These are phyloP conservation scores for Metrosideros polymorpha DNA, from an alignment of 441 rosid genomes.

Conservation along the genomic window DNA sequence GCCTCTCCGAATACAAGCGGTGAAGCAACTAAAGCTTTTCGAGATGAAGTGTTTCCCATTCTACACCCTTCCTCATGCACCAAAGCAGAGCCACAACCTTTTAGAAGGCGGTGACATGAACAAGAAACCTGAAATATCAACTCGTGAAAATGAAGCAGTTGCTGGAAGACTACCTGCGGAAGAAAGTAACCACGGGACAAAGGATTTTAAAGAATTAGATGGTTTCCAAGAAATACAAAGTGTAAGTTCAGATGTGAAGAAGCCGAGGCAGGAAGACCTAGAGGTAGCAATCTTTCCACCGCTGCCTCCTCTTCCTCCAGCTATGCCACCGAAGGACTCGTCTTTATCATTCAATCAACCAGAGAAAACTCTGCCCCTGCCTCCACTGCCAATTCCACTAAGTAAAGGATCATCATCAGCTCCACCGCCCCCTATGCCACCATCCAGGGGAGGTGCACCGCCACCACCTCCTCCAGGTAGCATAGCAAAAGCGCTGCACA, in stretches of 20 bases:
- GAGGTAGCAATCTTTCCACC: background rate
- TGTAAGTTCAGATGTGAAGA: background rate
- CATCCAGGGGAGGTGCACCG: background rate
- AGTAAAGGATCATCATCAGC: background rate
- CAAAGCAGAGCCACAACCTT: background rate
- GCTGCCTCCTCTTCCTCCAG: background rate
- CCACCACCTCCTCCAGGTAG: conserved; percentile 61
- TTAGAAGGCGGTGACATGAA: background rate
- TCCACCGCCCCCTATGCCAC: conserved; percentile 23
- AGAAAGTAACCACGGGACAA: background rate
- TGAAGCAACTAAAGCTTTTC: background rate
- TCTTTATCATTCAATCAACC: background rate
- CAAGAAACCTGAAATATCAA: background rate
- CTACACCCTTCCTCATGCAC: background rate
- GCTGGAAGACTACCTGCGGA: background rate
- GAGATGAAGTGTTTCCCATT: background rate
- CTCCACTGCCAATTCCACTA: conserved; percentile 1
- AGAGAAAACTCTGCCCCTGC: background rate
- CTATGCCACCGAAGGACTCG: background rate
- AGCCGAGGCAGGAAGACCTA: background rate
- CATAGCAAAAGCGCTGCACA: conserved; percentile 39
- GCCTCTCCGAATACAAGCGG: background rate
- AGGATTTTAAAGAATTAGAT: background rate
- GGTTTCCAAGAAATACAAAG: background rate
- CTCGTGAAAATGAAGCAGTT: background rate